Evolutionary conservation across 202 grass and related monocot species (phyloP), one percentile per base, ranked within the genome.

Genomic region (Panicum hallii): DNA sequence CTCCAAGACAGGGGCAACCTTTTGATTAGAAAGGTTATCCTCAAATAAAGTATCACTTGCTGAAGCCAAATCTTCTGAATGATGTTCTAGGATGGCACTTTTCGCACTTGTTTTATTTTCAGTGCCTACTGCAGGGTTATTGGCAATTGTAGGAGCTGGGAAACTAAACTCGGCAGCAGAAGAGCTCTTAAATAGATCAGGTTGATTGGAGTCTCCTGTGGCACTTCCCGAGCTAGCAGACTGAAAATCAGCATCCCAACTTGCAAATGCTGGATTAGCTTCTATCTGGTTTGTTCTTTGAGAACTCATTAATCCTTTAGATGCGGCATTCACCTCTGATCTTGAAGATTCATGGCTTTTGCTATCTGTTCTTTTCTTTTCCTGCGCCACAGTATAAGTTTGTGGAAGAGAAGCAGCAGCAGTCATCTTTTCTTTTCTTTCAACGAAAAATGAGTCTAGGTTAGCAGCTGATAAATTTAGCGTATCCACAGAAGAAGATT

Each of bases 221-320:
- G 49, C 74, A 87, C 11, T 76, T 57, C 81, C 56, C 34, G 68
- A 84, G 52, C 64, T 83, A 85, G 76, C 70, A 80, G 95, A 64
- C 68, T 92, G 87, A 85, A 95, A 98, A 57, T 92, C 89, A 70
- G 87, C 90, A 49, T 97, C 92, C 92, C 95, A 97, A 46, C 81
- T 90, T 75, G 92, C 83, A 46, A 93, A 94, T 86, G 78, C 73
- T 42, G 76, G 75, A 82, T 58, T 82, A 82, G 77, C 81, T 84
- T 87, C 82, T 78, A 20, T 71, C 69, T 79, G 57, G 72, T 64
- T 71, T 80, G 62, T 86, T 83, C 70, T 88, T 63, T 63, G 22
- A 63, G 58, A 85, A 89, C 52, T 87, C 78, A 60, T 58, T 67
- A 63, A 69, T 36, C 68, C 49, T 79, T 76, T 73, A 53, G 80